phyloP scores from a whole-genome alignment of 169 alveolate species.

The Plasmodium fragile region DNA sequence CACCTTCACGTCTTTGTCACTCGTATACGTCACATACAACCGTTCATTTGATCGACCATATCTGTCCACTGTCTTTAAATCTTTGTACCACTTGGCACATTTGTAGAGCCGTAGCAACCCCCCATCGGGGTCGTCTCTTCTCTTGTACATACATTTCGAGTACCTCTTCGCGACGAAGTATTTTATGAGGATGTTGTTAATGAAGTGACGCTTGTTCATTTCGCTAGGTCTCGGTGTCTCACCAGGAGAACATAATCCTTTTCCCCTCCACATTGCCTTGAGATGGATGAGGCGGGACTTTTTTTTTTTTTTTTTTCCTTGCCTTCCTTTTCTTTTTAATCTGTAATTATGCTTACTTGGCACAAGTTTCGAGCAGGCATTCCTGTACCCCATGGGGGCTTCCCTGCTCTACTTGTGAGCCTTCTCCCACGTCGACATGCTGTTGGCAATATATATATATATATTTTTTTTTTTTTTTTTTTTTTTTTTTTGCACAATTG shows the following conservation, averaged over 20 bases:
- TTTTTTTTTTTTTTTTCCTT: not conserved
- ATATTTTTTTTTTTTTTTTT: too few relatives aligned
- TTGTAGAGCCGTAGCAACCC: not conserved
- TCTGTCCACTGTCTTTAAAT: not conserved
- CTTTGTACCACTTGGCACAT: slow-evolving; percentile 20
- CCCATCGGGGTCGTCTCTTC: not conserved
- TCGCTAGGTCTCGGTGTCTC: not conserved
- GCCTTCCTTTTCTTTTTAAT: not conserved
- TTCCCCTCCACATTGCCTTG: not conserved
- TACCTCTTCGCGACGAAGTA: slow-evolving; percentile 7
- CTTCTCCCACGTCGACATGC: not conserved
- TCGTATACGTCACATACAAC: slow-evolving; percentile 29
- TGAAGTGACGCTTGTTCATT: slow-evolving; percentile 34
- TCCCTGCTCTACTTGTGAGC: not conserved
- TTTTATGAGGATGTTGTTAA: slow-evolving; percentile 31
- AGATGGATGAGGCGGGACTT: not conserved
- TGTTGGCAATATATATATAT: not conserved
- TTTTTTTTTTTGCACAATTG: not conserved
- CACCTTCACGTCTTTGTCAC: slow-evolving; percentile 11
- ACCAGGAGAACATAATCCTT: not conserved
- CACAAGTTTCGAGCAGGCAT: not conserved
- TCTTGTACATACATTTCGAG: slow-evolving; percentile 23
- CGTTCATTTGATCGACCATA: not conserved
- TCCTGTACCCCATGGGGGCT: not conserved
- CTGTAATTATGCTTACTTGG: not conserved